Conservation (phyloP, 352 stramenopile species). For the Globisporangium spinosum region DNA sequence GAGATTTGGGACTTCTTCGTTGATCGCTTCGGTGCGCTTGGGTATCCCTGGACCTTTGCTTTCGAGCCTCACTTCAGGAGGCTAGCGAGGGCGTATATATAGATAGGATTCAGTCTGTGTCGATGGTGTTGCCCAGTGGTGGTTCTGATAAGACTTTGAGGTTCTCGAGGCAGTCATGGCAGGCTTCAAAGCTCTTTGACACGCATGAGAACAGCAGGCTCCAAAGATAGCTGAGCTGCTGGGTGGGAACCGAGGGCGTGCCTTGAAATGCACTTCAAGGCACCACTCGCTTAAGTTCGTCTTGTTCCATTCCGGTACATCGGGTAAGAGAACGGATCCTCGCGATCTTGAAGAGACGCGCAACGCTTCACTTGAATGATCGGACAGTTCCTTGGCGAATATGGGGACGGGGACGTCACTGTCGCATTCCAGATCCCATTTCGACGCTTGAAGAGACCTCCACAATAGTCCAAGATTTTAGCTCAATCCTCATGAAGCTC, state of each 20-base stretch:
- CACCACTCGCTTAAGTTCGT: neutral
- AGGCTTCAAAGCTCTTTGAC: neutral
- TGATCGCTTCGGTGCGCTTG: neutral
- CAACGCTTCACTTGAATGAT: neutral
- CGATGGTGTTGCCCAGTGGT: neutral
- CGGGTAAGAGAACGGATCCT: neutral
- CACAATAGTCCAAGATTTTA: neutral
- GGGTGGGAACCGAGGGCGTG: neutral
- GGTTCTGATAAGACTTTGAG: constrained; percentile 3
- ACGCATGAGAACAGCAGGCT: neutral
- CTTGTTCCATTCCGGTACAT: neutral
- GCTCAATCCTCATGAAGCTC: constrained; percentile 6
- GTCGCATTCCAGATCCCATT: neutral
- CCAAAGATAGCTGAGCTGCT: constrained; percentile 7
- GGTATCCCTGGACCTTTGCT: neutral
- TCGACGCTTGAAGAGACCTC: neutral
- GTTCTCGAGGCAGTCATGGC: neutral
- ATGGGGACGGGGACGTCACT: neutral
- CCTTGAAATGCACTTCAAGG: neutral
- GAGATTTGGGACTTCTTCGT: neutral
- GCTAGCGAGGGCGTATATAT: neutral
- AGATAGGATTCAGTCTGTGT: constrained; percentile 2
- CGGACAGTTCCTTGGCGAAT: neutral
- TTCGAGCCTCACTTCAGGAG: neutral
- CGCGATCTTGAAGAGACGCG: neutral